A percentile compares a stretch with the other conserved stretches of the same genome.
Evolutionary conservation across 495 filamentous ascomycete genomes (phyloP).

Genomic region (Evansstolkia leycettana): DNA sequence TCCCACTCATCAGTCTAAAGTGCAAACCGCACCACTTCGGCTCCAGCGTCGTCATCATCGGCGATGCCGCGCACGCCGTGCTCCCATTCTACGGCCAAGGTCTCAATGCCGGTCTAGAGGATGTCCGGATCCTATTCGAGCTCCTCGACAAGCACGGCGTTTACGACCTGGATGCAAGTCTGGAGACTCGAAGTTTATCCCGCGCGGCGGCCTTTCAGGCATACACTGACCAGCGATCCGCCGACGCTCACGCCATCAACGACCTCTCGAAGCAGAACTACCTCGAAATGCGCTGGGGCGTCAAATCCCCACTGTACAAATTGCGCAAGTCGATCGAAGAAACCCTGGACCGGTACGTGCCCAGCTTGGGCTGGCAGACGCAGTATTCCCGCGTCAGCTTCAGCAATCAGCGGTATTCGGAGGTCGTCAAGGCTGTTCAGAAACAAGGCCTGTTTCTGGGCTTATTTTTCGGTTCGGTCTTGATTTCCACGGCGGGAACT

Average conservation of each 20-base stretch:
- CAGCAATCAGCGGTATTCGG: constrained; percentile 79
- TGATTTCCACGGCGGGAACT: constrained; percentile 13
- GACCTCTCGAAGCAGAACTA: constrained; percentile 88
- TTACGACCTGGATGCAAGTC: constrained; percentile 16
- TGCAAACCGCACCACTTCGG: constrained; percentile 76
- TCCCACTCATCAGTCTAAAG: constrained; percentile 87
- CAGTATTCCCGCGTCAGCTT: constrained; percentile 93
- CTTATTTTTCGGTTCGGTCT: constrained; percentile 15
- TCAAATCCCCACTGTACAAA: constrained; percentile 61
- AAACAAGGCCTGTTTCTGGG: constrained; percentile 54
- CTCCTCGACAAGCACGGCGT: constrained; percentile 52
- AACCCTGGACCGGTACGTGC: constrained; percentile 60
- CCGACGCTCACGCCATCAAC: constrained; percentile 82
- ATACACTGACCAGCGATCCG: constrained; percentile 59
- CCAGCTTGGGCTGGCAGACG: constrained; percentile 71
- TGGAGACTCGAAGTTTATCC: constrained; percentile 27
- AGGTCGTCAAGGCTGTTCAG: constrained; percentile 56
- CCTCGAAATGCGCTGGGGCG: constrained; percentile 78
- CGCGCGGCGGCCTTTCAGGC: constrained; percentile 50
- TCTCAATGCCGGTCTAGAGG: constrained; percentile 78
- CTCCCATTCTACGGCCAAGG: constrained; percentile 91
- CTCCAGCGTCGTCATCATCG: constrained; percentile 70
- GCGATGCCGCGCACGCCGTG: constrained; percentile 95
- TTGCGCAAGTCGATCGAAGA: constrained; percentile 81
- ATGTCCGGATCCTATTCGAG: constrained; percentile 71